Evolutionary conservation across 257 asterid species (phyloP).

Genomic region (Solanum piurae): DNA sequence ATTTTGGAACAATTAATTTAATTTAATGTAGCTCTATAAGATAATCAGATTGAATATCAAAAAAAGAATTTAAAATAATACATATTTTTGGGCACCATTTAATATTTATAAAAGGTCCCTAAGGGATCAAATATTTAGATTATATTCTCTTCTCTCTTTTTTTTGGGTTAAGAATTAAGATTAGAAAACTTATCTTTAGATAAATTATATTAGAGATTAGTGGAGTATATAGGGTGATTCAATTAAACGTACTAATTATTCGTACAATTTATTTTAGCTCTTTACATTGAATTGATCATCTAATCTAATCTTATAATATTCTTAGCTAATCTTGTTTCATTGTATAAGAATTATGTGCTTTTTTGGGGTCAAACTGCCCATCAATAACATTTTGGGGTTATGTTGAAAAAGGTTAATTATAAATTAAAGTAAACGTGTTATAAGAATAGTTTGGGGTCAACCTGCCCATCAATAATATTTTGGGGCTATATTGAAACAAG

Average conservation of each 20-base stretch:
- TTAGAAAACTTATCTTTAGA: not conserved
- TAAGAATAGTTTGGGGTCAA: not conserved
- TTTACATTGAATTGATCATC: not conserved
- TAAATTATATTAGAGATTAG: not conserved
- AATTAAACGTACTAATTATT: not conserved
- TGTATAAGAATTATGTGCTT: not conserved
- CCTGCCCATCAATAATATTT: not conserved
- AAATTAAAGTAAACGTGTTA: not conserved
- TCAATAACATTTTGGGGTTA: no score
- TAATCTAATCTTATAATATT: not conserved
- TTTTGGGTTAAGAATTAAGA: not conserved
- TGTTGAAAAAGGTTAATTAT: not conserved
- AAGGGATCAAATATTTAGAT: not conserved
- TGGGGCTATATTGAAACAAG: no score
- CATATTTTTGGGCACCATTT: not conserved
- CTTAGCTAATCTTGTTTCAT: not conserved
- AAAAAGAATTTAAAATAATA: not conserved
- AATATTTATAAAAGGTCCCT: not conserved
- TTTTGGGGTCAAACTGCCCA: no score
- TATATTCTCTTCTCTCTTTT: not conserved
- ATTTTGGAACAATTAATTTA: not conserved
- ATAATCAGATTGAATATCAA: not conserved
- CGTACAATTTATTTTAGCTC: not conserved
- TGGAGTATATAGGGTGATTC: not conserved
- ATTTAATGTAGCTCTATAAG: not conserved